A percentile compares a stretch with the other conserved stretches of the same genome.
Conservation (phyloP, 176 grass and related monocot species). For the Triticum turgidum region DNA sequence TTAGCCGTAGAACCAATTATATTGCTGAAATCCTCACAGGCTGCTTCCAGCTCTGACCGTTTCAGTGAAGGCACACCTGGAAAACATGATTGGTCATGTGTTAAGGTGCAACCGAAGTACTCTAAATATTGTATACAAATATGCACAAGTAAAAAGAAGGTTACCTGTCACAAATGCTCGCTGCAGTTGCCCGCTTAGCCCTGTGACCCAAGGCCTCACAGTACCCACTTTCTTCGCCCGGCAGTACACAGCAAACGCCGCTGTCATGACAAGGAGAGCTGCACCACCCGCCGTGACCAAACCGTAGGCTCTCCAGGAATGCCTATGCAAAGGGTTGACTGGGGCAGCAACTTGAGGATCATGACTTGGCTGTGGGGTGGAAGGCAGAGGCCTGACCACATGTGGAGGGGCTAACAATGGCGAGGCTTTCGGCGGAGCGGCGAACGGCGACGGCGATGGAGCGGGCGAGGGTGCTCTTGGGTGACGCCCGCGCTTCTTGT, state of each 20-base stretch:
- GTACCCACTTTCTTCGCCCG: conserved; percentile 48
- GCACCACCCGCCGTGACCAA: conserved; percentile 32
- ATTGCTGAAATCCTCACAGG: conserved; percentile 88
- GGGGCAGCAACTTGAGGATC: neutral
- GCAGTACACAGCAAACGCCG: conserved; percentile 36
- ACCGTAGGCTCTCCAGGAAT: conserved; percentile 13
- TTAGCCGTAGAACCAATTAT: conserved; percentile 53
- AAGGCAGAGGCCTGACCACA: neutral
- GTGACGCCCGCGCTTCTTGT: no score
- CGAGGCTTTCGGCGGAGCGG: no score
- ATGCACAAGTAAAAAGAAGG: neutral
- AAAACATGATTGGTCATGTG: conserved; percentile 24
- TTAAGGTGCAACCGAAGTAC: conserved; percentile 21
- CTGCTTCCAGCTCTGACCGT: conserved; percentile 59
- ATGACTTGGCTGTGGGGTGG: conserved; percentile 12
- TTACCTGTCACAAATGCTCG: conserved; percentile 73
- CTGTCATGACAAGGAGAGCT: conserved; percentile 35
- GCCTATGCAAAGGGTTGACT: neutral
- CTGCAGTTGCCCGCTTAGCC: conserved; percentile 74
- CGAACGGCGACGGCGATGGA: neutral
- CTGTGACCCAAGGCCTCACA: conserved; percentile 73
- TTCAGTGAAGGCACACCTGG: conserved; percentile 67
- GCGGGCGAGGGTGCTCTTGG: neutral
- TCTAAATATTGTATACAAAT: neutral
- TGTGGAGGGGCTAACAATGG: conserved; percentile 11